These are phyloP conservation scores for Halophytophthora polymorphica DNA, from an alignment of 352 stramenopile genomes.

Conservation along the genomic window DNA sequence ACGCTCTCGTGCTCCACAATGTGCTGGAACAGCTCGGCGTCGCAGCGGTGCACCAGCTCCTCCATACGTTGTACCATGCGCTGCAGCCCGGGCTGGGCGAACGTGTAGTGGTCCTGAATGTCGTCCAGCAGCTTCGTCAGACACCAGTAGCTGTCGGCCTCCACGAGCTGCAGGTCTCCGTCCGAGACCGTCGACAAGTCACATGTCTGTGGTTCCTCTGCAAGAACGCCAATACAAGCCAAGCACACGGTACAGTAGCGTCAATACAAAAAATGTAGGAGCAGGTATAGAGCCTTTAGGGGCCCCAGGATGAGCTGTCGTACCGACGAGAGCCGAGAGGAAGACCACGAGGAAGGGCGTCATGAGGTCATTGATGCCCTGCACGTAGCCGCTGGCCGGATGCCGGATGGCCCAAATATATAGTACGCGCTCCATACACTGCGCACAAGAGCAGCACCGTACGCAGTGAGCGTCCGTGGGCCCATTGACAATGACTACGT, in stretches of 20 bases:
- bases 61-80: conserved; percentile 97
- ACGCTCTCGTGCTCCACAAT: conserved; percentile 92
- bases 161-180: conserved; percentile 79
- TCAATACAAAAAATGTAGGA: no score
- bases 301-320: no score
- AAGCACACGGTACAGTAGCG: not conserved
- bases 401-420: conserved; percentile 99
- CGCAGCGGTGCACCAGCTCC: conserved; percentile 96
- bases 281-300: no score
- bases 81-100: conserved; percentile 97
- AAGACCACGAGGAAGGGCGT: conserved; percentile 98
- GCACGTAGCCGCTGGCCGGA: conserved; percentile 97
- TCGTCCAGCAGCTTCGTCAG: conserved; percentile 97
- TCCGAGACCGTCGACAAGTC: conserved; percentile 69
- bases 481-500: no score
- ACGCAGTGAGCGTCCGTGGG: no score
- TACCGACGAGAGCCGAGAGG: conserved; percentile 81
- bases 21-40: conserved; percentile 94
- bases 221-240: conserved; percentile 3
- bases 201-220: conserved; percentile 72
- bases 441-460: conserved; percentile 24
- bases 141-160: conserved; percentile 99
- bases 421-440: conserved; percentile 94
- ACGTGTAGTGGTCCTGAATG: conserved; percentile 99
- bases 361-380: conserved; percentile 99